Evolutionary conservation across 2,329 filamentous ascomycete genomes (phyloP).

Genomic region (Fusarium sp.): DNA sequence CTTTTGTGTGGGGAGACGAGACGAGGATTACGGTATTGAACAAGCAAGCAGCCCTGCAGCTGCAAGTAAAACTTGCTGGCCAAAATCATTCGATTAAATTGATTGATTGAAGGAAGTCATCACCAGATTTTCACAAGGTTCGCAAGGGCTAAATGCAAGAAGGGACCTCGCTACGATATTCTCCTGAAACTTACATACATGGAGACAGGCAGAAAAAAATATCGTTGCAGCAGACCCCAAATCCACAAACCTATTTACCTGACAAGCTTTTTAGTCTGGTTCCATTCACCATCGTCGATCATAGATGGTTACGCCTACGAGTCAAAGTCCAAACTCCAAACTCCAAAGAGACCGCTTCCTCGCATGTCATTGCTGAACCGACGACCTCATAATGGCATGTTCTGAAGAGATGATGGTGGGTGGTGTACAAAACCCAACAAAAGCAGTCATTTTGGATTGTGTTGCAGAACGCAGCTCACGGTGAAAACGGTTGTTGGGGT

Average conservation of each 20-base stretch:
- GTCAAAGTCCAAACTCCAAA: conserved; percentile 10
- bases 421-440: conserved; percentile 8
- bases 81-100: conserved; percentile 29
- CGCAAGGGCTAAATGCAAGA: conserved; percentile 24
- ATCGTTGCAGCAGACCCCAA: background rate
- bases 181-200: background rate
- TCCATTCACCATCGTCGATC: conserved; percentile 27
- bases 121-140: conserved; percentile 4
- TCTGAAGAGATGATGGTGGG: conserved; percentile 18
- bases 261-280: conserved; percentile 16
- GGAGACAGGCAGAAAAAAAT: background rate
- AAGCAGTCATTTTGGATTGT: conserved; percentile 4
- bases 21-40: conserved; percentile 6
- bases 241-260: background rate
- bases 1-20: conserved; percentile 27
- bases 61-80: conserved; percentile 2
- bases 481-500: conserved; percentile 40
- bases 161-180: conserved; percentile 13
- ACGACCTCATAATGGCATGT: conserved; percentile 32
- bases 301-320: background rate
- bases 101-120: conserved; percentile 3
- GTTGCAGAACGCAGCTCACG: conserved; percentile 34
- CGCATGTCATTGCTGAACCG: conserved; percentile 21
- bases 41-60: conserved; percentile 12
- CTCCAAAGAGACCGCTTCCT: conserved; percentile 3